Evolutionary conservation across 1,284 basidiomycete species (phyloP).

Genomic region (Naganishia liquefaciens): DNA sequence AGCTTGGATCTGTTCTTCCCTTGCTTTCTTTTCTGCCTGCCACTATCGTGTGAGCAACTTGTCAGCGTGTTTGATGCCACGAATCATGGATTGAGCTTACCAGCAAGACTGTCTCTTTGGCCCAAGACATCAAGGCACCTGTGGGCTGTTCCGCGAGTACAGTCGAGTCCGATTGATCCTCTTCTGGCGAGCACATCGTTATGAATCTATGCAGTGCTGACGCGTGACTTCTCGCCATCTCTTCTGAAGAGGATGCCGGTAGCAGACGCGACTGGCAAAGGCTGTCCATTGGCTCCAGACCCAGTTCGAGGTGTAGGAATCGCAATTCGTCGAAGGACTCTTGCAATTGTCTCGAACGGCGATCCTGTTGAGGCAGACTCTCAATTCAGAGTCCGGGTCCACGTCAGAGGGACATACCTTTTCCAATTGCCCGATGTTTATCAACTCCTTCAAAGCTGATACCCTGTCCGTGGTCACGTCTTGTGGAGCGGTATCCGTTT

Average conservation of each 20-base stretch:
- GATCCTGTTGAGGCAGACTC: constrained; percentile 36
- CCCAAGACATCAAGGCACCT: constrained; percentile 43
- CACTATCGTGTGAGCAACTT: constrained; percentile 36
- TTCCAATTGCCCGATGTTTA: constrained; percentile 43
- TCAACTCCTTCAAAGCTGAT: constrained; percentile 39
- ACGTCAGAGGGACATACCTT: constrained; percentile 38
- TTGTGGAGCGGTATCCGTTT: background rate
- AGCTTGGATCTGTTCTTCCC: constrained; percentile 49
- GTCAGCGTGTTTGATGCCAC: background rate
- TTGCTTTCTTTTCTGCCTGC: constrained; percentile 41
- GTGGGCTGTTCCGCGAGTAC: constrained; percentile 22
- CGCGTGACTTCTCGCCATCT: background rate
- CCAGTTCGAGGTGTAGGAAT: constrained; percentile 49
- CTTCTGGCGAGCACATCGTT: constrained; percentile 9
- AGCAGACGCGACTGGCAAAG: constrained; percentile 16
- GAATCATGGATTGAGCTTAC: background rate
- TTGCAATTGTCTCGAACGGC: constrained; percentile 41
- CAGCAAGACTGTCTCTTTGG: constrained; percentile 41
- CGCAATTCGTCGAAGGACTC: constrained; percentile 45
- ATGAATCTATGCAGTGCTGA: constrained; percentile 20
- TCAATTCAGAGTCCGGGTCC: background rate
- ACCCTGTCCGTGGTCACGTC: constrained; percentile 34
- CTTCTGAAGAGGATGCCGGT: background rate
- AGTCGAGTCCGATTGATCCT: constrained; percentile 17
- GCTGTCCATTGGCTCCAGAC: constrained; percentile 40